phyloP scores from a whole-genome alignment of 306 rosid genomes.

The Lathyrus sativus region DNA sequence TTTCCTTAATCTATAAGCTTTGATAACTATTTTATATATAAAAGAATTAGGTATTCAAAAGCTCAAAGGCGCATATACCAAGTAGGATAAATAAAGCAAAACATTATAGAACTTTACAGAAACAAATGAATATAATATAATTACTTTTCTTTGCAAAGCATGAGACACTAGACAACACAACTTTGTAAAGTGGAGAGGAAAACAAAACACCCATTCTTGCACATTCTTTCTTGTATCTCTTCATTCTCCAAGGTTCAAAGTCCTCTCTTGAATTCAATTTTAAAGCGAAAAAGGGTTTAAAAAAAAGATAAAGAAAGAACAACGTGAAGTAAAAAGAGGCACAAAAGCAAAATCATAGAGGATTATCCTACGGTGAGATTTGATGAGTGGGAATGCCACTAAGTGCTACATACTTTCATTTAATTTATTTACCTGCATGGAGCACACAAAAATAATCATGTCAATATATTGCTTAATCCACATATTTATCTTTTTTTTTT shows the following conservation, averaged over 20 bases:
- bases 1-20: constrained; percentile 43
- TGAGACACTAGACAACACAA: constrained; percentile 38
- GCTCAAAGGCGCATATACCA: constrained; percentile 32
- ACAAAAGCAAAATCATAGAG: constrained; percentile 40
- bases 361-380: neutral
- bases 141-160: constrained; percentile 29
- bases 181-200: constrained; percentile 46
- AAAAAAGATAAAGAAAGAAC: neutral
- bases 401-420: constrained; percentile 9
- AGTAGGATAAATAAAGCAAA: constrained; percentile 24
- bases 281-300: constrained; percentile 2
- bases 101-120: constrained; percentile 33
- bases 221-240: constrained; percentile 32
- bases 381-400: constrained; percentile 28
- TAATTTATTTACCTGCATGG: constrained; percentile 68
- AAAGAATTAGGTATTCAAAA: constrained; percentile 18
- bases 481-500: neutral
- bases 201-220: constrained; percentile 7
- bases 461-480: constrained; percentile 6
- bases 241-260: constrained; percentile 26
- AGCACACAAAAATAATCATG: constrained; percentile 11
- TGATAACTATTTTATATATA: neutral
- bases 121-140: constrained; percentile 37
- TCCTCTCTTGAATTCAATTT: constrained; percentile 34
- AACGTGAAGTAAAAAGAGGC: constrained; percentile 1